These are phyloP conservation scores for Claviceps citrina DNA, from an alignment of 2,329 filamentous ascomycete genomes.

Conservation along the genomic window DNA sequence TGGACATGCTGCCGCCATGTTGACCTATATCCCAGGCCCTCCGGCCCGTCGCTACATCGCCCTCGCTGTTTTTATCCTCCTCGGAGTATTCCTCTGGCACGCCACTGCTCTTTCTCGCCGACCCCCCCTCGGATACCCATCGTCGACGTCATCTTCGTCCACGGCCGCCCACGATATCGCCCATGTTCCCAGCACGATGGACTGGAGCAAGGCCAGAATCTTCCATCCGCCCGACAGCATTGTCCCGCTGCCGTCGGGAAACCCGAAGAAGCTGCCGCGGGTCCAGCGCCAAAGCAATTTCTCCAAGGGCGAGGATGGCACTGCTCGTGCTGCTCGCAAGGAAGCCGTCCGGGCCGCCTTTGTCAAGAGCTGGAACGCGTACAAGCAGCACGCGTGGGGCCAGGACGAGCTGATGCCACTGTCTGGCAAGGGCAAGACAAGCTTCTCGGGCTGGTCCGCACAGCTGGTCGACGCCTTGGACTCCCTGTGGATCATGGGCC, in stretches of 20 bases:
- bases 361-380: conserved; percentile 33
- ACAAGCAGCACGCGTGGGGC: conserved; percentile 40
- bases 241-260: conserved; percentile 20
- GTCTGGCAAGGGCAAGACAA: conserved; percentile 28
- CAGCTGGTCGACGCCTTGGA: conserved; percentile 45
- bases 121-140: conserved; percentile 8
- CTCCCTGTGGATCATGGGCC: conserved; percentile 43
- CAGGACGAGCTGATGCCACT: conserved; percentile 40
- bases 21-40: conserved; percentile 18
- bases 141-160: not conserved
- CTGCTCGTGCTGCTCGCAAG: conserved; percentile 20
- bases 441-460: conserved; percentile 40
- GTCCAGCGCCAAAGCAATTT: conserved; percentile 29
- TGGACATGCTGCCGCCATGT: conserved; percentile 11
- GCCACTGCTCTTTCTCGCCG: conserved; percentile 9
- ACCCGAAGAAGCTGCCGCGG: conserved; percentile 20
- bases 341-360: conserved; percentile 25
- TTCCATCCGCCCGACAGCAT: conserved; percentile 19
- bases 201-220: conserved; percentile 21
- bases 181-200: conserved; percentile 22
- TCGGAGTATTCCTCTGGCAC: conserved; percentile 15
- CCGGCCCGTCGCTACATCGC: conserved; percentile 18
- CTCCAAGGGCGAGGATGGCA: conserved; percentile 23
- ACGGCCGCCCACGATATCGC: conserved; percentile 12
- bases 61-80: conserved; percentile 14